Evolutionary conservation across 139 green algal genomes (phyloP), one percentile per base, ranked within the genome.

Genomic region (Chlamydomonas sp.): DNA sequence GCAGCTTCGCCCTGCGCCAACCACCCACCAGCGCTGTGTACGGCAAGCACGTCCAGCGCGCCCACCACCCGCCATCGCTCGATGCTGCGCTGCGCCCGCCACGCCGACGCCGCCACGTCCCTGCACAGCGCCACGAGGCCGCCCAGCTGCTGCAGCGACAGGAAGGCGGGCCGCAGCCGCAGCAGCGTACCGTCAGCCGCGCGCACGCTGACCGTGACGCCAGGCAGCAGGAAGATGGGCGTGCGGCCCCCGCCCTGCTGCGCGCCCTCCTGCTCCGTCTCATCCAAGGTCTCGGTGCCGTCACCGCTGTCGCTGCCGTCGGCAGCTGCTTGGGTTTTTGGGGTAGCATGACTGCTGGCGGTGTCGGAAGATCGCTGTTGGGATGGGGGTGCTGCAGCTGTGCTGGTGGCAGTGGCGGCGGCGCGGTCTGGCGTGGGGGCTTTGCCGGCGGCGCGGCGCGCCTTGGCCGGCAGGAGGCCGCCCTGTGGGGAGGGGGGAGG

Each of bases 91-190:
- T 71, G 83, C 83, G 73, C 73, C 83, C 83, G 83, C 83, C 83
- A 87, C 4, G 18, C 6, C 72, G 73, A n/a, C 83, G 61, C 83
- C 83, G 63, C 83, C 72, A 68, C 63, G 31, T 87, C 83, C 15
- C 83, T 61, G n/a, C 18, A 63, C 63, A 78, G 18, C 57, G 3
- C 64, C 75, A 31, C 8, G 6, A 75, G 75, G 64, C 75, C 63
- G 20, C 57, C 63, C 75, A 88, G 84, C 84, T 88, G 84, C 74
- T 83, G 75, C 64, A 88, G 58, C 20, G 63, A 72, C 75, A 88
- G 74, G 76, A 88, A 88, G 17, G 84, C 84, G 17, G 84, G 84
- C 5, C 64, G 74, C 64, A 88, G 75, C 64, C 74, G 75, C 64
- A 88, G 16, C 63, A 83, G 15, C 8, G 74, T 77, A 64, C 84